Percentiles rank a stretch among this genome's conserved stretches.
Conservation (phyloP, 768 basidiomycete genomes). For the Cystobasidium onofrii region DNA sequence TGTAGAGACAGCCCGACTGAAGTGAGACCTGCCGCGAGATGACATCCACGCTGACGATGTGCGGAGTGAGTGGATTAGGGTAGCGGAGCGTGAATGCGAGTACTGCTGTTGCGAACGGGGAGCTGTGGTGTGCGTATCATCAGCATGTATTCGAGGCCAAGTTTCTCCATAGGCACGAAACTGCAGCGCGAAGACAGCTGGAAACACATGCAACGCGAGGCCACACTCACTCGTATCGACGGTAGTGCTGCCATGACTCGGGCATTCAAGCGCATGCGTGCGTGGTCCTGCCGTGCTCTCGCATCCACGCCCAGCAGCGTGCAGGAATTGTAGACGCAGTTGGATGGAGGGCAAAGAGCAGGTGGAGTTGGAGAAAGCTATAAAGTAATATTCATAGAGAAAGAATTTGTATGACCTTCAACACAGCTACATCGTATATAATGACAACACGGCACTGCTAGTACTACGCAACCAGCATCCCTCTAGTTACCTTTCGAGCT, state of each 20-base stretch:
- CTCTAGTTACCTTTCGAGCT: slow-evolving; percentile 27
- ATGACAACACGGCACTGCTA: not conserved
- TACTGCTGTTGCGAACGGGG: slow-evolving; percentile 87
- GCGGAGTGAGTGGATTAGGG: slow-evolving; percentile 86
- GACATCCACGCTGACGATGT: slow-evolving; percentile 90
- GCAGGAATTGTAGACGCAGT: not conserved
- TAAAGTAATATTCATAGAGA: too few relatives aligned
- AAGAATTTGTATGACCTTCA: too few relatives aligned
- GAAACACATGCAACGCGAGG: not conserved
- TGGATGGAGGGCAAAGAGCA: not conserved
- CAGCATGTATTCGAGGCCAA: not conserved
- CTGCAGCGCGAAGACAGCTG: not conserved
- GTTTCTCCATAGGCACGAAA: too few relatives aligned
- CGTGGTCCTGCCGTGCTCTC: not conserved
- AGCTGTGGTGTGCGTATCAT: slow-evolving; percentile 51
- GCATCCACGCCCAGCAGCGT: not conserved
- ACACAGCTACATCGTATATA: not conserved
- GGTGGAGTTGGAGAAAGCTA: not conserved
- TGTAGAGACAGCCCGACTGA: slow-evolving; percentile 63
- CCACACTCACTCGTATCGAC: slow-evolving; percentile 20
- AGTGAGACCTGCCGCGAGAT: slow-evolving; percentile 70
- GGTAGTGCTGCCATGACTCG: slow-evolving; percentile 22
- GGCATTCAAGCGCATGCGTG: slow-evolving; percentile 18
- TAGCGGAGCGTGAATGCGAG: slow-evolving; percentile 91
- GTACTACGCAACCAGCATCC: not conserved